A percentile compares a stretch with the other conserved stretches of the same genome.
phyloP scores from a whole-genome alignment of 1,284 basidiomycete genomes.

The Rhodotorula sp. region DNA sequence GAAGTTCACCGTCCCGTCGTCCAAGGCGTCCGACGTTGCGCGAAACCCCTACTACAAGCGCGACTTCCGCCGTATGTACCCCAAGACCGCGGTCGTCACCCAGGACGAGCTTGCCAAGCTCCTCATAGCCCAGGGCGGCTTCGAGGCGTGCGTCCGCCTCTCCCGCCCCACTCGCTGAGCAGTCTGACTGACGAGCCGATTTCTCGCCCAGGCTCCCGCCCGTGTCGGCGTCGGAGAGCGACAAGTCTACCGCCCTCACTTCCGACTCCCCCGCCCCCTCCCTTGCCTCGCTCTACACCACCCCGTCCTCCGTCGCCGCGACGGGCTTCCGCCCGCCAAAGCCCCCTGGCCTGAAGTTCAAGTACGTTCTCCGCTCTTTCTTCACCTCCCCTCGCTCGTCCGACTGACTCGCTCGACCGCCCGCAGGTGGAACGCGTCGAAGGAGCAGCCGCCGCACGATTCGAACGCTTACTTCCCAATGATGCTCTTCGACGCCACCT shows the following conservation, averaged over 20 bases:
- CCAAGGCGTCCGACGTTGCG: slow-evolving; percentile 41
- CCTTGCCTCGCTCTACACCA: slow-evolving; percentile 36
- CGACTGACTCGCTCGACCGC: not conserved
- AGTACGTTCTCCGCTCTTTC: not conserved
- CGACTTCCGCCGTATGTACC: slow-evolving; percentile 37
- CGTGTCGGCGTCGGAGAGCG: slow-evolving; percentile 13
- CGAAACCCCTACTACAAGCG: slow-evolving; percentile 42
- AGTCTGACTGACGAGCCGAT: not conserved
- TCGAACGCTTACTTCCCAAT: slow-evolving; percentile 36
- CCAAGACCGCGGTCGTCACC: slow-evolving; percentile 23
- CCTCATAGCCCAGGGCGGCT: slow-evolving; percentile 39
- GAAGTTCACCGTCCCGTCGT: slow-evolving; percentile 40
- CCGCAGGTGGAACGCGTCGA: slow-evolving; percentile 14
- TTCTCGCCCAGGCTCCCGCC: slow-evolving; percentile 24
- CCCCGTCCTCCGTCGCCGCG: slow-evolving; percentile 12
- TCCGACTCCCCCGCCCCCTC: slow-evolving; percentile 38
- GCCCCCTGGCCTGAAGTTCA: slow-evolving; percentile 36
- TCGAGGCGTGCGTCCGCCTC: slow-evolving; percentile 29
- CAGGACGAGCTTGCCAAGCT: slow-evolving; percentile 40
- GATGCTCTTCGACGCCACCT: slow-evolving; percentile 13
- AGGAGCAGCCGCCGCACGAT: slow-evolving; percentile 29
- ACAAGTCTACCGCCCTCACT: slow-evolving; percentile 31
- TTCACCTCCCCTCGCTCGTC: not conserved
- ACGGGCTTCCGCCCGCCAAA: slow-evolving; percentile 36
- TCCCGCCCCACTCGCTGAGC: not conserved